These are phyloP conservation scores for Penicillium robsamsonii DNA, from an alignment of 495 filamentous ascomycete species.

Conservation along the genomic window DNA sequence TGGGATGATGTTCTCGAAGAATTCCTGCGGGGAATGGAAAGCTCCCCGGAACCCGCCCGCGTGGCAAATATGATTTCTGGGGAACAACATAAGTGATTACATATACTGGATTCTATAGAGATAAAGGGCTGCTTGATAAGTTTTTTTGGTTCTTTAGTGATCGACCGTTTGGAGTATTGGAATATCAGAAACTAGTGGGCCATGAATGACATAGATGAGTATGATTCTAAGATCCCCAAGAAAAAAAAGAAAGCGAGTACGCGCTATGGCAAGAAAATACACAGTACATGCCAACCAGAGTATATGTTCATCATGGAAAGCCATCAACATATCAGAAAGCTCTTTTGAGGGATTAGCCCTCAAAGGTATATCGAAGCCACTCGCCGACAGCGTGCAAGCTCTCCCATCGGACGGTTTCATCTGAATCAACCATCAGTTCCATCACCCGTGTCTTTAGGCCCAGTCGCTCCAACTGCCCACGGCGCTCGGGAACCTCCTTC, in stretches of 20 bases:
- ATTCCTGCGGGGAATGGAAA: slow-evolving; percentile 28
- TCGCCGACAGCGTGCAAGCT: slow-evolving; percentile 88
- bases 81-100: not conserved
- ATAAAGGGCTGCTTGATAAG: not conserved
- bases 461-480: slow-evolving; percentile 78
- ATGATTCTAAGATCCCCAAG: slow-evolving; percentile 1
- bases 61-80: slow-evolving; percentile 16
- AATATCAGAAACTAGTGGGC: slow-evolving; percentile 1
- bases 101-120: not conserved
- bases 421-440: slow-evolving; percentile 88
- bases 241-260: slow-evolving; percentile 15
- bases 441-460: slow-evolving; percentile 90
- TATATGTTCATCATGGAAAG: slow-evolving; percentile 30
- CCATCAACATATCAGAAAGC: slow-evolving; percentile 12
- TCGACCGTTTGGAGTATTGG: slow-evolving; percentile 1
- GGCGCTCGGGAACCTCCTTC: slow-evolving; percentile 83
- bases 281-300: slow-evolving; percentile 22
- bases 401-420: slow-evolving; percentile 93
- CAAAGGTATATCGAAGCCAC: slow-evolving; percentile 90
- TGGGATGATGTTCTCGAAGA: slow-evolving; percentile 16
- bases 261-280: slow-evolving; percentile 26
- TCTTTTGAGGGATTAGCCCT: slow-evolving; percentile 36
- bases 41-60: slow-evolving; percentile 15
- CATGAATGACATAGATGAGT: not conserved
- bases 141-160: slow-evolving; percentile 2